phyloP scores from a whole-genome alignment of 176 grass and related monocot species.

The Thinopyrum elongatum region DNA sequence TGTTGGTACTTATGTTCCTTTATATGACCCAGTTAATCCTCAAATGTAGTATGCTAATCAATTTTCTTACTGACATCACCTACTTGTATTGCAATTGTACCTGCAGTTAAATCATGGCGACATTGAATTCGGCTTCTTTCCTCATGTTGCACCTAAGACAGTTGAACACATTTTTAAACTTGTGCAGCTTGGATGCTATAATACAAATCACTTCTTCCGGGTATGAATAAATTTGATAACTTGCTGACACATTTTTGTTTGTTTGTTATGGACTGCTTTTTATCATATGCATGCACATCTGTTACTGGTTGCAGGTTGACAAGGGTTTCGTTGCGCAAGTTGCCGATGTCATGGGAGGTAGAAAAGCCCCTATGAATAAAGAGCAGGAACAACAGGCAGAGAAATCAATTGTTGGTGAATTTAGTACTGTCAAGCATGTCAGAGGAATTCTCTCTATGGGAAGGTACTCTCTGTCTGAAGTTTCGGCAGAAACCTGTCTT shows the following conservation, averaged over 20 bases:
- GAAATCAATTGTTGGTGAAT: constrained; percentile 92
- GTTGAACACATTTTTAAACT: constrained; percentile 95
- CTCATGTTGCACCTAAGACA: constrained; percentile 83
- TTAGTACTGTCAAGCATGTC: constrained; percentile 93
- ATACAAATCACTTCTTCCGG: constrained; percentile 95
- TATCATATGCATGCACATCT: background rate
- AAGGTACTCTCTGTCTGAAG: constrained; percentile 46
- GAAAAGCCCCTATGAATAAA: constrained; percentile 79
- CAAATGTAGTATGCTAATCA: background rate
- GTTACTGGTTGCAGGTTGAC: constrained; percentile 62
- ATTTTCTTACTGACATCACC: constrained; percentile 8
- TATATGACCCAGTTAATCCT: background rate
- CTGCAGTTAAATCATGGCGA: constrained; percentile 87
- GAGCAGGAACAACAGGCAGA: constrained; percentile 68
- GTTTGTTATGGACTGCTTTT: background rate
- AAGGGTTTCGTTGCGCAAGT: constrained; percentile 99
- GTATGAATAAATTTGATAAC: constrained; percentile 32
- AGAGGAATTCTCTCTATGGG: constrained; percentile 98
- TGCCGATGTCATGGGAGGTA: constrained; percentile 70
- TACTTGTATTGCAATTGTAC: constrained; percentile 19
- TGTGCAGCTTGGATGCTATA: constrained; percentile 90
- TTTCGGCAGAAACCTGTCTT: background rate
- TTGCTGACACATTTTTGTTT: background rate
- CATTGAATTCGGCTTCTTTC: constrained; percentile 94
- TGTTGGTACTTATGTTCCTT: background rate